Base-by-base conservation (phyloP, 805 yeast genomes). In the Teunomyces cretensis region DNA sequence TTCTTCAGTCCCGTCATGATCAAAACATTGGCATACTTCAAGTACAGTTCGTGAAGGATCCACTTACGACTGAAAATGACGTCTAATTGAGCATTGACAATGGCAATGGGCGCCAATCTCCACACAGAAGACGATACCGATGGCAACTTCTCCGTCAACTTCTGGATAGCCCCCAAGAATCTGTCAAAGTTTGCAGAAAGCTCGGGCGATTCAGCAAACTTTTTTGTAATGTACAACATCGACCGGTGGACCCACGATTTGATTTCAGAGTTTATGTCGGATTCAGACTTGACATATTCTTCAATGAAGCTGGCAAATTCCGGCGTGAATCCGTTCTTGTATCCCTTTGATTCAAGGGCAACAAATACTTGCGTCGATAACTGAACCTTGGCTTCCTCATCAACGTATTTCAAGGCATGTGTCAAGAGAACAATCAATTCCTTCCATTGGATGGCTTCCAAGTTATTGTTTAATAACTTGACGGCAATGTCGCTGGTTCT, bases 71-170 rank as follows among this genome's bases (percentile, higher is more conserved):
- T 67, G 24, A 85, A 66, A 9, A 84, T 55, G 3, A 78, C 87
- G 57, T 86, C 90, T 26, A 85, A 57, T 48, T 86, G 88, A 0
- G 92, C 69, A 50, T 84, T 81, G 11, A 84, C 47, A 43, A 82
- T 67, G 6, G 72, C 52, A 7, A 56, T 53, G 3, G 84, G 76
- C 4, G 81, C 69, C 6, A 61, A 41, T 2, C 62, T 58, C 72
- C 80, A 69, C 6, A 60, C 40, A 4, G 57, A 39, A 4, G 44
- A 33, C 1, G 51, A 42, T 3, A 45, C 24, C 14, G 40, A 39
- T 1, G 49, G 32, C 31, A 53, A 42, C 17, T 42, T 33, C n/a
- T 45, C 33, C 9, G 57, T 40, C 14, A 61, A 50, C 1, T 40
- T 43, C n/a, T 51, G 50, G 27, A 67, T 47, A 3, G 54, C 42